A percentile compares a stretch with the other conserved stretches of the same genome.
These are phyloP conservation scores for Thelonectria olida DNA, from an alignment of 2,329 filamentous ascomycete genomes.

Conservation along the genomic window DNA sequence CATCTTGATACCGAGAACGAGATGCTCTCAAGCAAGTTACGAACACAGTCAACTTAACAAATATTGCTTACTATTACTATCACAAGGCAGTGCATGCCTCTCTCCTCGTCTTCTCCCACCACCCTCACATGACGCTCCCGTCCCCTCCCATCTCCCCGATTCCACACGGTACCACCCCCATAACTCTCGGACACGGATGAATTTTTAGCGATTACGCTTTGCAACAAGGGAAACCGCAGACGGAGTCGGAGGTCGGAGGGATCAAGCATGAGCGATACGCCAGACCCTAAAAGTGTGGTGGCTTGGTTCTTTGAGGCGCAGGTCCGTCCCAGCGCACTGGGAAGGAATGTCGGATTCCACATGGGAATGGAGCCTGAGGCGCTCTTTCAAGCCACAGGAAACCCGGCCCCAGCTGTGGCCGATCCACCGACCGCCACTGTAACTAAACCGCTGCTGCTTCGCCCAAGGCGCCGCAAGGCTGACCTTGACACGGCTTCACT, in stretches of 20 bases:
- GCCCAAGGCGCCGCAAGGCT: too few relatives aligned
- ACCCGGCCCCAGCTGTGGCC: slow-evolving; percentile 15
- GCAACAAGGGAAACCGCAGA: too few relatives aligned
- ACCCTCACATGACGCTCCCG: too few relatives aligned
- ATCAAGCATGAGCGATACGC: not conserved
- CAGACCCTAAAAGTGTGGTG: not conserved
- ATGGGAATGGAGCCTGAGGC: not conserved
- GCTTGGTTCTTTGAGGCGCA: slow-evolving; percentile 17
- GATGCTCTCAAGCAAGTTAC: too few relatives aligned
- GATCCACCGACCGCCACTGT: not conserved
- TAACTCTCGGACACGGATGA: not conserved
- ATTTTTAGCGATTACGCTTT: not conserved
- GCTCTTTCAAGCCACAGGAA: not conserved
- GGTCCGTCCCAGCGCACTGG: not conserved
- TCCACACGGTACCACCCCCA: not conserved
- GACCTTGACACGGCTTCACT: not conserved
- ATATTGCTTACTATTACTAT: too few relatives aligned
- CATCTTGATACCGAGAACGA: too few relatives aligned
- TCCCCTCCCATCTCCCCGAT: not conserved
- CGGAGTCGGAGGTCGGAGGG: too few relatives aligned
- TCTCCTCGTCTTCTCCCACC: too few relatives aligned
- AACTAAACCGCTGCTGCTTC: too few relatives aligned
- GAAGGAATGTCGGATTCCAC: slow-evolving; percentile 15
- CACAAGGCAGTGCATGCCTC: too few relatives aligned
- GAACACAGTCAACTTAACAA: too few relatives aligned